Conservation (phyloP, 352 stramenopile genomes). For the Pythium coloratum region DNA sequence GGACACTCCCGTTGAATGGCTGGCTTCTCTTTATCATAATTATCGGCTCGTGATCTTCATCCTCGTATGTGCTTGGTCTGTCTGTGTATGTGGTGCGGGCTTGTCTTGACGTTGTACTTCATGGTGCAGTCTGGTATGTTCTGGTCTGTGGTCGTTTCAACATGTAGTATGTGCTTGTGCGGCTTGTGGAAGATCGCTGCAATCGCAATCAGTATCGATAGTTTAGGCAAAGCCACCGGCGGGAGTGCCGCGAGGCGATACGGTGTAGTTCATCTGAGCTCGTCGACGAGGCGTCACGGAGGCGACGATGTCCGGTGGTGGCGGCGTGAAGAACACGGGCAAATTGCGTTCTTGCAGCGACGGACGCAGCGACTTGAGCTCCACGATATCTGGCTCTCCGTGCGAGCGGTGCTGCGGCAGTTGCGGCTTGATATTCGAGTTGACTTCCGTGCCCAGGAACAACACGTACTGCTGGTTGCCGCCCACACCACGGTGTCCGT, state of each 20-base stretch:
- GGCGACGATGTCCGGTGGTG: conserved; percentile 22
- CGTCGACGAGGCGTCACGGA: conserved; percentile 39
- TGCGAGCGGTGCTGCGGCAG: conserved; percentile 35
- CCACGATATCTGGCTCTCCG: conserved; percentile 25
- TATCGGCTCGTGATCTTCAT: not conserved
- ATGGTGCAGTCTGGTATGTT: not conserved
- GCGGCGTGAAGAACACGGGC: conserved; percentile 68
- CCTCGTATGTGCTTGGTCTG: too few relatives aligned
- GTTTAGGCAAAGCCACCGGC: conserved; percentile 14
- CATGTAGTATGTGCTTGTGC: not conserved
- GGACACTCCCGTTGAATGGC: not conserved
- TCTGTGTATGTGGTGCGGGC: not conserved
- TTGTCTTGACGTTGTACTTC: not conserved
- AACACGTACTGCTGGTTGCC: conserved; percentile 49
- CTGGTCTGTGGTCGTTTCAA: not conserved
- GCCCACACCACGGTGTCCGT: conserved; percentile 32
- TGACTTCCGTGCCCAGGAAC: conserved; percentile 56
- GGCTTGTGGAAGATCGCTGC: not conserved
- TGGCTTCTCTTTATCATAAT: not conserved
- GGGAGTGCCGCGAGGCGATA: conserved; percentile 9
- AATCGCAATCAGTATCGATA: not conserved
- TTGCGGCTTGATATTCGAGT: conserved; percentile 51
- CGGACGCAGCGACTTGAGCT: conserved; percentile 56
- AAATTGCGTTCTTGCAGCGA: conserved; percentile 50
- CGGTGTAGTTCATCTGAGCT: conserved; percentile 31